Base-by-base conservation (phyloP, 495 filamentous ascomycete species). In the Pyronema omphalodes region DNA sequence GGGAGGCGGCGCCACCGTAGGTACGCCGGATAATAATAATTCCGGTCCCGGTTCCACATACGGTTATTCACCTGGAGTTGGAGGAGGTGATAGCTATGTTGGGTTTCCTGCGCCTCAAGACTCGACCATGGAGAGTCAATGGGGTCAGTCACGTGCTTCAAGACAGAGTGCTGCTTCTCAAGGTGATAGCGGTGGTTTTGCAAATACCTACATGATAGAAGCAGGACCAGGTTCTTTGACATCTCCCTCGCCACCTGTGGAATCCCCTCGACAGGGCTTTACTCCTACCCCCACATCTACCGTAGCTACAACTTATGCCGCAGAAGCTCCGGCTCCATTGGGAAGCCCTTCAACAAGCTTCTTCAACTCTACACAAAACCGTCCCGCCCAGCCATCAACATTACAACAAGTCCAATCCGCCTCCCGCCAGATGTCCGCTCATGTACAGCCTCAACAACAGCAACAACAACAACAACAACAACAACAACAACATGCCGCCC, bases 161-260 rank as follows among this genome's bases (percentile, higher is more conserved):
- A 18, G 51, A 14, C 44, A 57, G 11, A 29, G 55, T 34, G 39
- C 37, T 41, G 53, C 23, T 29, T 29, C 23, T 29, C 23, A 29
- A 29, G 23, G 44, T 8, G 54, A 41, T 33, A 35, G 46, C 37
- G 57, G 55, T 11, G 58, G 56, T 45, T 66, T 62, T 37, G 62
- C 80, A 44, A 76, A 79, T 67, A 84, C 80, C 3, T 86, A 79
- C 66, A 78, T 83, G 14, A 86, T 87, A 55, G 83, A 78, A 33
- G 76, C 78, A 51, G 77, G 74, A 9, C 74, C 78, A n/a, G 67
- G 67, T 14, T 78, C 71, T 58, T 74, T 84, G 48, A 71, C 78
- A 37, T 83, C 79, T 54, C 77, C 82, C 43, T 64, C 60, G 35
- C 63, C 63, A 37, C 63, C 63, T 7, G 60, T 61, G 18, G 59